Base-by-base conservation (phyloP, 2,329 filamentous ascomycete species). In the Claviceps fusiformis region DNA sequence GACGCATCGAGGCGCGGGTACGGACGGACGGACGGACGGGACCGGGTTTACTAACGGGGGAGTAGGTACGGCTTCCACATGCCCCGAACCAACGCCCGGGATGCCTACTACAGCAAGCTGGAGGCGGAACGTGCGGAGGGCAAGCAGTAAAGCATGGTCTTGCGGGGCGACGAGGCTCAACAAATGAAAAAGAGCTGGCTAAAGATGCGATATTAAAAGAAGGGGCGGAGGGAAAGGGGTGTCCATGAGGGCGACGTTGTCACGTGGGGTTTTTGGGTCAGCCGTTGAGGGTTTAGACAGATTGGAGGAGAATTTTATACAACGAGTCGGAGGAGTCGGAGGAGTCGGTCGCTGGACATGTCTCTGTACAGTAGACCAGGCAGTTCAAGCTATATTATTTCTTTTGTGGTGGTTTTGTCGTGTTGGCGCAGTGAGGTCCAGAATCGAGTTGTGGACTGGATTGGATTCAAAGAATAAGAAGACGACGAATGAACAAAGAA, bases 11-110 rank as follows among this genome's bases (percentile, higher is more conserved):
- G 13, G 37, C 37, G 15, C 15, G 37, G 13, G 15, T 10, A n/a
- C 13, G 46, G 17, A 48, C 17, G 13, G 27, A 31, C 15, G 13
- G 46, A 19, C n/a, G n/a, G 13, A 41, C 35, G 39, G 8, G 11
- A 8, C 5, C 5, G 27, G 48, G 19, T 19, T 45, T 17, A 11
- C 47, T 56, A 35, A 54, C 37, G n/a, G 5, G 15, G 27, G n/a
- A 55, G 15, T 60, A 82, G 79, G 79, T 79, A 82, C 74, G 79
- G 80, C 68, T 83, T 67, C 73, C 80, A 83, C 72, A 71, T 81
- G 65, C 80, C 79, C 62, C 78, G 79, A 68, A 81, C 77, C 64
- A 68, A 75, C 65, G 74, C 73, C 60, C 79, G 80, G 66, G 80
- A 83, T 70, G 70, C 70, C 68, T 76, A 74, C 75, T 82, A 82